These are phyloP conservation scores for Phytophthora tubulina DNA, from an alignment of 352 stramenopile genomes.

Conservation along the genomic window DNA sequence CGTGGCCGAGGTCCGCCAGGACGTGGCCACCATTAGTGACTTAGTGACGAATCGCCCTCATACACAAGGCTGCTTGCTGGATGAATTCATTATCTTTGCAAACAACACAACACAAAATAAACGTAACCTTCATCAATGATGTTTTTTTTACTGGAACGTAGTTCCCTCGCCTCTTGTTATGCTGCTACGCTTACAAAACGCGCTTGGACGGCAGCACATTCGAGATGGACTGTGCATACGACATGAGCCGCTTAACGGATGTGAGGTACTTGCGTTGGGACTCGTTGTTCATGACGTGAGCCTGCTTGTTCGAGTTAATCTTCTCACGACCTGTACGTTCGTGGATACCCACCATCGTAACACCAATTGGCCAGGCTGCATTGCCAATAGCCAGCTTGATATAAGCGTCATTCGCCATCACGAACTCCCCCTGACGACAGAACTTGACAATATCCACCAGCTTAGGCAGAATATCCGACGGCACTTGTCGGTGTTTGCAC, in stretches of 20 bases:
- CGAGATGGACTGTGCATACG: conserved; percentile 94
- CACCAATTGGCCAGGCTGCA: conserved; percentile 98
- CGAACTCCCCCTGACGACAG: conserved; percentile 94
- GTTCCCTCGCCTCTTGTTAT: background rate
- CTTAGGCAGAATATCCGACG: conserved; percentile 87
- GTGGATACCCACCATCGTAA: conserved; percentile 99
- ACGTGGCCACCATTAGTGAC: conserved; percentile 32
- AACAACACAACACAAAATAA: conserved; percentile 18
- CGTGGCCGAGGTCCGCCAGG: conserved; percentile 38
- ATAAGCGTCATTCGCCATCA: conserved; percentile 97
- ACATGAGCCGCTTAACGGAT: conserved; percentile 98
- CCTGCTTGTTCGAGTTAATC: conserved; percentile 98
- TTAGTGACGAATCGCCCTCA: conserved; percentile 14
- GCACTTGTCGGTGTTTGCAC: conserved; percentile 93
- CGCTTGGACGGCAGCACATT: conserved; percentile 89
- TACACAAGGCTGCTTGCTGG: background rate
- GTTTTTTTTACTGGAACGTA: conserved; percentile 13
- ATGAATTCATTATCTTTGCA: conserved; percentile 13
- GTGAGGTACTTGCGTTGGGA: conserved; percentile 98
- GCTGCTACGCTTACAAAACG: conserved; percentile 53
- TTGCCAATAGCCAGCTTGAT: conserved; percentile 98
- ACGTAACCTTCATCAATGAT: conserved; percentile 15
- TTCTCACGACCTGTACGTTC: conserved; percentile 95
- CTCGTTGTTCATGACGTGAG: conserved; percentile 99
- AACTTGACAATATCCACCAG: conserved; percentile 96